Evolutionary conservation across 257 asterid species (phyloP), one percentile per base, ranked within the genome.

Genomic region (Salvia hispanica): DNA sequence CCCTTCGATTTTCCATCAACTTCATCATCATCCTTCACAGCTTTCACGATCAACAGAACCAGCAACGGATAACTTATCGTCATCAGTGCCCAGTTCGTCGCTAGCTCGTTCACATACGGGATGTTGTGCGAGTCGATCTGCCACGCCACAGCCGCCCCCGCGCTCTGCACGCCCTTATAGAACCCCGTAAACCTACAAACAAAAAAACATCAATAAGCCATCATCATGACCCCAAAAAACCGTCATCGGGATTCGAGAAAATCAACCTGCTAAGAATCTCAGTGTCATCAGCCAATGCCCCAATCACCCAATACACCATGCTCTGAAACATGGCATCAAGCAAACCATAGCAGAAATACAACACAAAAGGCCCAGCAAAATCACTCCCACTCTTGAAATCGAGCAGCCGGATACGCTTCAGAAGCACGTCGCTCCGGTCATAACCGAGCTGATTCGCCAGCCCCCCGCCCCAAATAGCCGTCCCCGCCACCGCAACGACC

Each of bases 291-390:
- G 95, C 98, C 25, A 90, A 80, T 12, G 96, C 92, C 47, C 98
- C 21, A 18, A 18, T 90, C 0, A 90, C 72, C 98, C 97, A 90
- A 54, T 88, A 93, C 0, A 93, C 95, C 98, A 90, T 84, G 66
- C 95, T 90, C 69, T 93, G 98, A 74, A 80, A 88, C 97, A 93
- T 90, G 42, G 96, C 95, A 77, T 90, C 98, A 46, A 90, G 21
- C 21, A 93, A 78, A 33, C 98, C 97, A 71, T 90, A 18, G 21
- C 21, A 18, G 21, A 18, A 18, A 18, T 18, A 18, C 21, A 18
- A 18, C 21, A 18, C 21, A 18, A 18, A 18, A 6, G 97, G 95
- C 61, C 98, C 97, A 0, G 95, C 97, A 63, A 80, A 92, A 47
- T 64, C 83, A 39, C 21, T 4, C 2, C 96, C 92, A 60, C 84